Evolutionary conservation across 768 basidiomycete species (phyloP).

Genomic region (Brasilioporus rufonigricans): DNA sequence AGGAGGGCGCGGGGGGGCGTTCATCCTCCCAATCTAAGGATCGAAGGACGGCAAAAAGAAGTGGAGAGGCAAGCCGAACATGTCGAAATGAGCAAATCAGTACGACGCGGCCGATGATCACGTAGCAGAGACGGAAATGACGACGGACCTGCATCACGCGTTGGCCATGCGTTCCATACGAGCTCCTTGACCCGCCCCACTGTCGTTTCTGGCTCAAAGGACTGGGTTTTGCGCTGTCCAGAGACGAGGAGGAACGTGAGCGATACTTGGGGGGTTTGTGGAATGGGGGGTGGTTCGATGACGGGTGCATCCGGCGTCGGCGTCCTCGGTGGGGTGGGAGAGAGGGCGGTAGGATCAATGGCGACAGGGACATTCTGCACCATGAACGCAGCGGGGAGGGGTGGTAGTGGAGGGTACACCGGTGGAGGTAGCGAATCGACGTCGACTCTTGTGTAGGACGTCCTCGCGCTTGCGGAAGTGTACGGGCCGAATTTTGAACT

Average conservation of each 20-base stretch:
- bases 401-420: slow-evolving; percentile 25
- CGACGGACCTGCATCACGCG: slow-evolving; percentile 42
- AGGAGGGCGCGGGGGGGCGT: slow-evolving; percentile 73
- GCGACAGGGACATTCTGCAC: neutral
- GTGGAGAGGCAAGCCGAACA: neutral
- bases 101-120: slow-evolving; percentile 13
- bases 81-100: slow-evolving; percentile 1
- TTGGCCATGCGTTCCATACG: slow-evolving; percentile 80
- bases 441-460: slow-evolving; percentile 54
- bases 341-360: neutral
- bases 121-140: slow-evolving; percentile 9
- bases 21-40: slow-evolving; percentile 72
- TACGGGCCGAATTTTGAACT: slow-evolving; percentile 17
- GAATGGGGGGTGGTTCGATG: slow-evolving; percentile 31
- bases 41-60: too few relatives aligned
- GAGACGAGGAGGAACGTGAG: slow-evolving; percentile 74
- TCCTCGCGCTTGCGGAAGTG: slow-evolving; percentile 46
- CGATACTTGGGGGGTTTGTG: slow-evolving; percentile 61
- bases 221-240: slow-evolving; percentile 64
- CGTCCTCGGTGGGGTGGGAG: neutral
- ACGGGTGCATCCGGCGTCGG: slow-evolving; percentile 2
- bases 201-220: slow-evolving; percentile 72
- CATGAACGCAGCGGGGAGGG: slow-evolving; percentile 14
- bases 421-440: slow-evolving; percentile 26
- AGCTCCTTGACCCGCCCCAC: slow-evolving; percentile 80